Base-by-base conservation (phyloP, 2,329 filamentous ascomycete genomes). In the Fusarium albosuccineum region DNA sequence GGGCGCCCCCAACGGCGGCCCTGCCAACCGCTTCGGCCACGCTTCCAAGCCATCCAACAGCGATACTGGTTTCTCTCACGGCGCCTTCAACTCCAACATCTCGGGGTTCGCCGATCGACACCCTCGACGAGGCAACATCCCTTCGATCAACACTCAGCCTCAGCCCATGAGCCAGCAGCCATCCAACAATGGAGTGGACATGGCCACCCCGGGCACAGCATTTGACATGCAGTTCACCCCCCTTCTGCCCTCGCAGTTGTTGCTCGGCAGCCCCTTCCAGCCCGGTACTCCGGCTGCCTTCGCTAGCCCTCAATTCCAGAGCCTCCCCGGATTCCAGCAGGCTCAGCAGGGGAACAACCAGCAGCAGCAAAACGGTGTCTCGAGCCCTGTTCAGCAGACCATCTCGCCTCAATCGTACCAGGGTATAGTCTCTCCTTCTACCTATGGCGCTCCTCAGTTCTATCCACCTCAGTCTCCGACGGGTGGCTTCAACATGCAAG, bases 211-310 rank as follows among this genome's bases (percentile, higher is more conserved):
- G 14, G 94, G 92, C 42, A 95, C 93, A 53, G 93, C 88, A 42
- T 97, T 94, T 76, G 96, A 98, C 76, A 97, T 98, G 95, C 96
- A 98, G 82, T 98, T 97, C 81, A 97, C 96, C 10, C 95, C 96
- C 68, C 87, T 99, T 70, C 88, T 99, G 37, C 96, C 96, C 36
- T 98, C 95, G 34, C 93, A 97, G 81, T 85, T 99, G 73, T 89
- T 99, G 27, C 91, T 98, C 51, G 96, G 96, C 48, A 97, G 94
- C 80, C 96, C 96, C 16, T 98, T 98, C 82, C 96, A 98, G 81
- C 94, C 96, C 13, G 96, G 94, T 41, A 97, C 93, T 6, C 95
- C 95, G 5, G 92, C 91, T 34, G 91, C 92, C 37, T 98, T 97
- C 80, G 89, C 91, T 64, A 97, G 92, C 70, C 92, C 94, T 39